A percentile compares a stretch with the other conserved stretches of the same genome.
phyloP scores from a whole-genome alignment of 352 stramenopile species.

The Globisporangium sylvaticum region DNA sequence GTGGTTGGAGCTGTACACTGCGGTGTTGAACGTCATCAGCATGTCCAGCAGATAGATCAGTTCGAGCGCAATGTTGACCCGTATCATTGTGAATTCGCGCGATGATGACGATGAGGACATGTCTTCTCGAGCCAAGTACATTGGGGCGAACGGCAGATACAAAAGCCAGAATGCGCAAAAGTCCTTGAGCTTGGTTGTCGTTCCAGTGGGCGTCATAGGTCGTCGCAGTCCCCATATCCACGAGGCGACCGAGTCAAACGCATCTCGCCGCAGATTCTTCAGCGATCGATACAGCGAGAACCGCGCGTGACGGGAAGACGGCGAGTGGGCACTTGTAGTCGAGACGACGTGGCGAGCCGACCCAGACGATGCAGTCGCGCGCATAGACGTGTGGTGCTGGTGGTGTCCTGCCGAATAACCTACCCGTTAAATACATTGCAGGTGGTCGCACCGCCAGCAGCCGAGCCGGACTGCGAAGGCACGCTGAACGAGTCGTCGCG shows the following conservation, averaged over 20 bases:
- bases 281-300: slow-evolving; percentile 7
- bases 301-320: not conserved
- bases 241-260: not conserved
- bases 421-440: not conserved
- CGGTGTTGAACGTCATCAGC: slow-evolving; percentile 7
- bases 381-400: not conserved
- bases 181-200: not conserved
- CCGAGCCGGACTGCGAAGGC: not conserved
- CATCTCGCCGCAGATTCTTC: not conserved
- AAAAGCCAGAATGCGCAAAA: slow-evolving; percentile 1
- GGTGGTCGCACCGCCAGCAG: not conserved
- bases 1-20: not conserved
- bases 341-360: not conserved
- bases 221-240: not conserved
- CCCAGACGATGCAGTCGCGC: not conserved
- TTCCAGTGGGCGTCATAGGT: not conserved
- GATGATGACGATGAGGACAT: not conserved
- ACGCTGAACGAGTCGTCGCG: slow-evolving; percentile 2
- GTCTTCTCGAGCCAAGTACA: not conserved
- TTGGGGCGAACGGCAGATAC: not conserved
- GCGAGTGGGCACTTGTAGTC: not conserved
- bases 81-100: not conserved
- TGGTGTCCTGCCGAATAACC: not conserved
- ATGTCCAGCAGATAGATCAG: slow-evolving; percentile 9
- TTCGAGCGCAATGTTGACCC: slow-evolving; percentile 8